Evolutionary conservation across 768 basidiomycete genomes (phyloP).

Genomic region (Serendipita sp.): DNA sequence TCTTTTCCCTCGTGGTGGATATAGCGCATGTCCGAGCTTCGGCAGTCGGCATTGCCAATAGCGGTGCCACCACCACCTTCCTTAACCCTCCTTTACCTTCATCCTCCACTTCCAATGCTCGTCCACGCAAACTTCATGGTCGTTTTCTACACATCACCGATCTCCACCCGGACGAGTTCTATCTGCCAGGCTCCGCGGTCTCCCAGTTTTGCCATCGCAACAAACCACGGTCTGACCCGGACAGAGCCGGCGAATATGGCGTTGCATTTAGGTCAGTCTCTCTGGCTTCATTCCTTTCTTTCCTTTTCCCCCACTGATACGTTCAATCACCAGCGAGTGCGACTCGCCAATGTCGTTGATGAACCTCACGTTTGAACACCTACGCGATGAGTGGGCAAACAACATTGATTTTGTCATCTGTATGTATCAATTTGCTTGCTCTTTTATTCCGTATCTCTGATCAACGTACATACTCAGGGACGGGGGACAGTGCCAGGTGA

Average conservation of each 20-base stretch:
- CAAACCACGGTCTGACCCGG: constrained; percentile 31
- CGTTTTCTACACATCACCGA: constrained; percentile 75
- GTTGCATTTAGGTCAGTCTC: constrained; percentile 46
- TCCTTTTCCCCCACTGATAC: constrained; percentile 1
- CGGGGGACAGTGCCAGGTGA: constrained; percentile 60
- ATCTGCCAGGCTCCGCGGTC: constrained; percentile 34
- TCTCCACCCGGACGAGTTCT: constrained; percentile 67
- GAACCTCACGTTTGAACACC: constrained; percentile 66
- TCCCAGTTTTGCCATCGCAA: constrained; percentile 52
- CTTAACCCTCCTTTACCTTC: not conserved
- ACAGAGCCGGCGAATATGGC: constrained; percentile 46
- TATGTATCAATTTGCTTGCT: constrained; percentile 27
- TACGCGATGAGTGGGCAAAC: constrained; percentile 63
- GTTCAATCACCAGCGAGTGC: constrained; percentile 37
- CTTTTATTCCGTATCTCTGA: too few relatives aligned
- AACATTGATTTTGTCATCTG: constrained; percentile 87
- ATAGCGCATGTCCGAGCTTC: not conserved
- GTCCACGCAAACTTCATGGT: constrained; percentile 37
- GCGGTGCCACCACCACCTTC: not conserved
- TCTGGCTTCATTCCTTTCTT: not conserved
- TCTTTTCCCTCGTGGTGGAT: too few relatives aligned
- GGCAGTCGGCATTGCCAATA: not conserved
- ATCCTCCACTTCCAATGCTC: not conserved
- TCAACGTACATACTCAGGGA: constrained; percentile 32
- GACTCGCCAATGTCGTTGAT: constrained; percentile 70